These are phyloP conservation scores for Podila horticola DNA, from an alignment of 192 early-diverging fungal genomes.

Conservation along the genomic window DNA sequence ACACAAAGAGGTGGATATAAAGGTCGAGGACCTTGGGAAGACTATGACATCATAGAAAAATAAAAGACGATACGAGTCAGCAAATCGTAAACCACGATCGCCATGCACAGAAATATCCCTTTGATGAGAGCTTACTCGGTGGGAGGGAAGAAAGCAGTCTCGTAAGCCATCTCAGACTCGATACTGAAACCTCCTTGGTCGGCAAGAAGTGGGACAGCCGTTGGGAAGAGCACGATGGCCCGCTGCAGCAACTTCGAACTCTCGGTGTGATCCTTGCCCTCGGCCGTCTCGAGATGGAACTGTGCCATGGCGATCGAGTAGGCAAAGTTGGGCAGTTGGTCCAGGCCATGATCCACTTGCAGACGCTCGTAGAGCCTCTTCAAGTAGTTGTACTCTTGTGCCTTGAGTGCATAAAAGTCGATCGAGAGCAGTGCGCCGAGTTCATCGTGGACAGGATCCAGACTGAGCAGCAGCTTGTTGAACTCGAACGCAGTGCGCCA, in stretches of 20 bases:
- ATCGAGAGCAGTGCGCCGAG: constrained; percentile 78
- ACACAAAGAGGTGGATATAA: constrained; percentile 77
- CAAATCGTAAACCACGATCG: not conserved
- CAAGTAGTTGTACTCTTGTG: constrained; percentile 74
- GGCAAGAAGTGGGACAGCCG: constrained; percentile 67
- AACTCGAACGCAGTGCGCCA: constrained; percentile 95
- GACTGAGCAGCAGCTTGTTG: constrained; percentile 70
- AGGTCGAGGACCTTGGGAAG: constrained; percentile 65
- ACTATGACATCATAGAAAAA: constrained; percentile 6
- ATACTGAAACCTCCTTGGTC: constrained; percentile 71
- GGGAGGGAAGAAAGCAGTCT: constrained; percentile 63
- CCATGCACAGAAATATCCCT: not conserved
- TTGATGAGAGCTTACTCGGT: constrained; percentile 27
- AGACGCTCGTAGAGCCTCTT: constrained; percentile 53
- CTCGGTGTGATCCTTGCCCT: constrained; percentile 37
- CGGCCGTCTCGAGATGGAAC: constrained; percentile 74
- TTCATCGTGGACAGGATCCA: constrained; percentile 84
- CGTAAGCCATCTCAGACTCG: constrained; percentile 62
- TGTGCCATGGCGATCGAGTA: constrained; percentile 81
- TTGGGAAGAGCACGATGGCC: constrained; percentile 82
- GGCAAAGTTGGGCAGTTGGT: constrained; percentile 72
- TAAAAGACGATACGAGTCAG: not conserved
- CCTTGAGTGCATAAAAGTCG: constrained; percentile 88
- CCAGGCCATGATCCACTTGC: constrained; percentile 49
- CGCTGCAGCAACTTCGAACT: constrained; percentile 68